Evolutionary conservation across 2,329 filamentous ascomycete genomes (phyloP).

Genomic region (Apiospora sp.): DNA sequence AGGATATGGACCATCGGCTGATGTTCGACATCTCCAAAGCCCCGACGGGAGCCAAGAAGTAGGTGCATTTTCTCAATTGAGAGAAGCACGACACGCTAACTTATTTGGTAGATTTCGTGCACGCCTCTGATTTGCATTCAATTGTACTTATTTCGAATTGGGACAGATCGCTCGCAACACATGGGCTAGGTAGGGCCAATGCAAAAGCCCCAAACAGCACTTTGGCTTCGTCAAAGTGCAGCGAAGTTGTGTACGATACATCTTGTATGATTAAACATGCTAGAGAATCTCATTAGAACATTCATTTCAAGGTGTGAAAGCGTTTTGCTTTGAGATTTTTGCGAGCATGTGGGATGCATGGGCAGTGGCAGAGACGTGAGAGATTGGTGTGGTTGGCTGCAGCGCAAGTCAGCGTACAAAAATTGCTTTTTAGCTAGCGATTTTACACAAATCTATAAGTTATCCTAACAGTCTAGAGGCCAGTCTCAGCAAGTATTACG

Average conservation of each 20-base stretch:
- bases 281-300: neutral
- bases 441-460: neutral
- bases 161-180: slow-evolving; percentile 91
- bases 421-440: neutral
- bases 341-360: neutral
- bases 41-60: neutral
- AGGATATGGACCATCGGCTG: slow-evolving; percentile 28
- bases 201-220: neutral
- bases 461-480: neutral
- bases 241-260: neutral
- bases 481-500: neutral
- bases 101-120: neutral
- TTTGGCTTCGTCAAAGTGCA: neutral
- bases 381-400: neutral
- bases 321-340: neutral
- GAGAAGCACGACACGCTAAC: neutral
- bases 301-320: neutral
- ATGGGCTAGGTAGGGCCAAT: slow-evolving; percentile 69
- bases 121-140: neutral
- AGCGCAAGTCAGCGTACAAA: neutral
- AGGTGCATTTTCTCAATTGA: neutral
- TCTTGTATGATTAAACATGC: neutral
- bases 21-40: slow-evolving; percentile 27
- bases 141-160: no score
- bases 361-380: neutral